Evolutionary conservation across 2,329 filamentous ascomycete genomes (phyloP).

Genomic region (Xylariaceae sp.): DNA sequence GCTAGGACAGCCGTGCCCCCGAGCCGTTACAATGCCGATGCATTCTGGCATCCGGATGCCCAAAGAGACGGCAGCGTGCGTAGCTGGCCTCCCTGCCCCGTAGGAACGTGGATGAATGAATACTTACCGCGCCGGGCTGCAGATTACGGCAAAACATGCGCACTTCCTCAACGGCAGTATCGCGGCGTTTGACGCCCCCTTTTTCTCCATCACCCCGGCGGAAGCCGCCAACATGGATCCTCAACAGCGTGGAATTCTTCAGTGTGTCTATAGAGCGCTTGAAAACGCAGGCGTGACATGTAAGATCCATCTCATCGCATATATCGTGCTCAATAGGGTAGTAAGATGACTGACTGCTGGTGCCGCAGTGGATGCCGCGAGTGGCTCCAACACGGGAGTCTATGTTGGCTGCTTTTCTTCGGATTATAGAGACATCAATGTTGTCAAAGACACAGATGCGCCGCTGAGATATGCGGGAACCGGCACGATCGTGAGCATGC

Average conservation of each 20-base stretch:
- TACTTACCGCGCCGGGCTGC: neutral
- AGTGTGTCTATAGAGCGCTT: slow-evolving; percentile 12
- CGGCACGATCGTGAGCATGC: slow-evolving; percentile 14
- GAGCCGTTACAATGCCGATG: slow-evolving; percentile 26
- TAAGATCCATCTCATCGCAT: too few relatives aligned
- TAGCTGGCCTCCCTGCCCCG: too few relatives aligned
- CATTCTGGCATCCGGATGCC: slow-evolving; percentile 26
- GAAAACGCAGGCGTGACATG: too few relatives aligned
- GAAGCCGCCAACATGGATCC: slow-evolving; percentile 14
- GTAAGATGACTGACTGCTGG: slow-evolving; percentile 7
- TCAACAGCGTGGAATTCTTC: slow-evolving; percentile 12
- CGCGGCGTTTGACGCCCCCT: slow-evolving; percentile 13
- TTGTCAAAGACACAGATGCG: slow-evolving; percentile 13
- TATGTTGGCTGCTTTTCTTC: slow-evolving; percentile 15
- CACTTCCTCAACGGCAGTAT: slow-evolving; percentile 12
- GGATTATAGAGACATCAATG: slow-evolving; percentile 13
- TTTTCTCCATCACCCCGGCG: slow-evolving; percentile 15
- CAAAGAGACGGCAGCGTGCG: slow-evolving; percentile 22
- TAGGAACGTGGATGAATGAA: too few relatives aligned
- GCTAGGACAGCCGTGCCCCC: slow-evolving; percentile 21
- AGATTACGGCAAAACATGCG: slow-evolving; percentile 13
- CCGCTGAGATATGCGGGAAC: slow-evolving; percentile 13
- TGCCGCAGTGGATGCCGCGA: slow-evolving; percentile 8
- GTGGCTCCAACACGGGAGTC: slow-evolving; percentile 12
- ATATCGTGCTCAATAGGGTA: neutral